These are phyloP conservation scores for Solanum chmielewskii DNA, from an alignment of 257 asterid genomes.

Conservation along the genomic window DNA sequence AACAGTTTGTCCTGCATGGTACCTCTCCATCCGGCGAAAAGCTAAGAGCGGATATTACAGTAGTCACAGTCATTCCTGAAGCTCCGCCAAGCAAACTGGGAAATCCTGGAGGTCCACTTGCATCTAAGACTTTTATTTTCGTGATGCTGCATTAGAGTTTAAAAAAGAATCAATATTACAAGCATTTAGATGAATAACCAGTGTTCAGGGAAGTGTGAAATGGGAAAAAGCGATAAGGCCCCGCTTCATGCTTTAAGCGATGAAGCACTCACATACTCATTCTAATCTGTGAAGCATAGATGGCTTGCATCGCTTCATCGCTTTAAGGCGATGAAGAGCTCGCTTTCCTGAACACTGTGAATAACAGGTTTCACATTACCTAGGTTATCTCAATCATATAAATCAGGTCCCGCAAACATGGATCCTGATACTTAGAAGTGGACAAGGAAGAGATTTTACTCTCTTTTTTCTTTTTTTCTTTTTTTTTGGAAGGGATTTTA, in stretches of 20 bases:
- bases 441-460: not conserved
- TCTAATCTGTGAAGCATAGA: too few species aligned
- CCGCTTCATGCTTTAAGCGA: too few species aligned
- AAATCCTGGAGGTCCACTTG: conserved; percentile 96
- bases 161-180: not conserved
- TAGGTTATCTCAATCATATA: not conserved
- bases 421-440: not conserved
- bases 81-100: conserved; percentile 72
- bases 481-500: not conserved
- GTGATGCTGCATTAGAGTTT: conserved; percentile 49
- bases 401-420: not conserved
- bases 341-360: not conserved
- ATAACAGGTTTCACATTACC: not conserved
- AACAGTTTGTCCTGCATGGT: not conserved
- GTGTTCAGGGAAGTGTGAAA: too few species aligned
- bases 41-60: conserved; percentile 86
- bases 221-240: too few species aligned
- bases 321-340: too few species aligned
- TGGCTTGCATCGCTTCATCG: too few species aligned
- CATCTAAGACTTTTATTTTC: conserved; percentile 89
- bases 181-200: not conserved
- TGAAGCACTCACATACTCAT: too few species aligned
- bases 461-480: not conserved
- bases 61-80: conserved; percentile 39
- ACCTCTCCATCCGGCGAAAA: conserved; percentile 99